Evolutionary conservation across 306 rosid species (phyloP).

Genomic region (Quercus ilex): DNA sequence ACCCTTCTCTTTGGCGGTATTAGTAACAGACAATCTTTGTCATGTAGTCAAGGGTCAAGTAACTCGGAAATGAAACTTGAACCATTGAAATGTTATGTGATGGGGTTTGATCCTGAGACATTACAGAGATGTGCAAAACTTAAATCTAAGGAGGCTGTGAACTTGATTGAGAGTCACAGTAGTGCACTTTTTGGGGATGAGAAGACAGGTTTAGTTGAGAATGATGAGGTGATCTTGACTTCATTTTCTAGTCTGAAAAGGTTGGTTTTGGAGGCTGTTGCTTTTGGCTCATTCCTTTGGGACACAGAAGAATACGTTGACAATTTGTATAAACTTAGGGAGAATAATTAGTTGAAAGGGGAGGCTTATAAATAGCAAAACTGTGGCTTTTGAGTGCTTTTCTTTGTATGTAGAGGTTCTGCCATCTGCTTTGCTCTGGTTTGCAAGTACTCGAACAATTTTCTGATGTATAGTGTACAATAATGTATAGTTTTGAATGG

Average conservation of each 20-base stretch:
- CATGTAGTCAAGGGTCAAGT: slow-evolving; percentile 23
- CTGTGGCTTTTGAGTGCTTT: slow-evolving; percentile 19
- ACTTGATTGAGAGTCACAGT: slow-evolving; percentile 65
- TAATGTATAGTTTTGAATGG: neutral
- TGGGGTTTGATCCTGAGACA: slow-evolving; percentile 65
- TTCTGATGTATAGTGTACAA: slow-evolving; percentile 33
- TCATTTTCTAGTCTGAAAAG: slow-evolving; percentile 91
- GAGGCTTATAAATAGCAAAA: neutral
- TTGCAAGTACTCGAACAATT: slow-evolving; percentile 3
- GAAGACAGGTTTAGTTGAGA: slow-evolving; percentile 36
- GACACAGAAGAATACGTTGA: slow-evolving; percentile 84
- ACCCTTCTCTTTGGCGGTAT: slow-evolving; percentile 40
- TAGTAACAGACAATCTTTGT: slow-evolving; percentile 33
- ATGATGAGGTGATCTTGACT: slow-evolving; percentile 65
- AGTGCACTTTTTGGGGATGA: slow-evolving; percentile 61
- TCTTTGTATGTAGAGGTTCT: slow-evolving; percentile 42
- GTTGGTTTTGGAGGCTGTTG: slow-evolving; percentile 91
- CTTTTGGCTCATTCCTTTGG: slow-evolving; percentile 94
- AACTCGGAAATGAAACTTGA: slow-evolving; percentile 42
- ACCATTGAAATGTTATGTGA: slow-evolving; percentile 58
- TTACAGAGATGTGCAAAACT: slow-evolving; percentile 75
- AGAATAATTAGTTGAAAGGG: slow-evolving; percentile 32
- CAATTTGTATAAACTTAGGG: slow-evolving; percentile 72
- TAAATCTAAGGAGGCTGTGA: slow-evolving; percentile 73
- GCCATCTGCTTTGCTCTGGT: slow-evolving; percentile 9